Percentiles rank a stretch among this genome's conserved stretches.
Conservation (phyloP, 768 basidiomycete genomes). For the Mycena pura region DNA sequence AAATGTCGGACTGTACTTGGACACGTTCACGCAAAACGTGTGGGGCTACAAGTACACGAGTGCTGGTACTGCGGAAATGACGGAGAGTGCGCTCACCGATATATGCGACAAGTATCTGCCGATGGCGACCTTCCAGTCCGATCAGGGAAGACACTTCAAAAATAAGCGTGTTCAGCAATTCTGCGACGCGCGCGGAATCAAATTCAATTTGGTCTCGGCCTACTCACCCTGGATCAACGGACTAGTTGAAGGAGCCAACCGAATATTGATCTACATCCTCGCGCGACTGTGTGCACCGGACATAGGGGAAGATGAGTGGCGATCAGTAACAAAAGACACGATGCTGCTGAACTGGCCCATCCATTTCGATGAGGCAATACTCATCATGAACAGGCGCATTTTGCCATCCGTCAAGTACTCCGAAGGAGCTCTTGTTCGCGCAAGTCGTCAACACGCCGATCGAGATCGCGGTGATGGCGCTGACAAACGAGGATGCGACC, state of each 20-base stretch:
- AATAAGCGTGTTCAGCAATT: not conserved
- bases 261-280: conserved; percentile 25
- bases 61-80: not conserved
- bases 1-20: conserved; percentile 22
- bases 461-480: not conserved
- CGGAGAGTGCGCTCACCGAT: conserved; percentile 15
- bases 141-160: conserved; percentile 16
- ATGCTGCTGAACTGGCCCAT: conserved; percentile 30
- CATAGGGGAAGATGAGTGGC: conserved; percentile 14
- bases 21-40: conserved; percentile 14
- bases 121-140: conserved; percentile 28
- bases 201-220: conserved; percentile 8
- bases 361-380: conserved; percentile 23
- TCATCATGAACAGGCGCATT: conserved; percentile 27
- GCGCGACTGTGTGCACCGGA: conserved; percentile 27
- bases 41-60: conserved; percentile 30
- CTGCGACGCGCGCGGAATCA: not conserved
- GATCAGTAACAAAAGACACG: conserved; percentile 1
- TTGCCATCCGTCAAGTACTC: conserved; percentile 24
- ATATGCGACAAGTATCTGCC: conserved; percentile 17
- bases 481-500: conserved; percentile 8
- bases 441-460: conserved; percentile 36
- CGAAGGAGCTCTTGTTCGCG: conserved; percentile 39
- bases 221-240: conserved; percentile 38
- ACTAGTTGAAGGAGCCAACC: conserved; percentile 30